A percentile compares a stretch with the other conserved stretches of the same genome.
Evolutionary conservation across 2,329 filamentous ascomycete genomes (phyloP).

Genomic region (Verticillium isaacii): DNA sequence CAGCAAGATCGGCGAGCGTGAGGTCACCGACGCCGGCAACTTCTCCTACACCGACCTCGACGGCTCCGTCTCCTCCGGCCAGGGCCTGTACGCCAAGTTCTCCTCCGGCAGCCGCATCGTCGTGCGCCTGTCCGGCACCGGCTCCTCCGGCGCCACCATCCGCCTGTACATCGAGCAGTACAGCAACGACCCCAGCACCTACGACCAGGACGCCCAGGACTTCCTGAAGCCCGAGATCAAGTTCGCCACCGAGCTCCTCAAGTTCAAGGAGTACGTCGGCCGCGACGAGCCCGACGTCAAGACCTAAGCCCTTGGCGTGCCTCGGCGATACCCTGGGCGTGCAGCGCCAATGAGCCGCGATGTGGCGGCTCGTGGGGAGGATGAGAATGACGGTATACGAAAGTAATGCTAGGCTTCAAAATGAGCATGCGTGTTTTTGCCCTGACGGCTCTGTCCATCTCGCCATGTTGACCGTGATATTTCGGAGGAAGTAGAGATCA

Average conservation of each 20-base stretch:
- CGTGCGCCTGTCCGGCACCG: conserved; percentile 90
- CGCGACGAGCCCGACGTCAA: conserved; percentile 93
- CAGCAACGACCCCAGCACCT: conserved; percentile 73
- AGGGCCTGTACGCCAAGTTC: conserved; percentile 92
- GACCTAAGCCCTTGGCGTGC: conserved; percentile 55
- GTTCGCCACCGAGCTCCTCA: conserved; percentile 78
- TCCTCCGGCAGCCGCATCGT: conserved; percentile 93
- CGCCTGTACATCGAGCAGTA: conserved; percentile 97
- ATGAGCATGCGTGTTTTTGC: background rate
- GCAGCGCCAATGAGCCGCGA: background rate
- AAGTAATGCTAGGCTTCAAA: background rate
- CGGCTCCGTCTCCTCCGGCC: conserved; percentile 90
- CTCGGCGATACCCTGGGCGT: background rate
- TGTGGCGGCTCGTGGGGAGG: background rate
- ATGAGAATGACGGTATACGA: background rate
- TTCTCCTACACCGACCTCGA: conserved; percentile 99
- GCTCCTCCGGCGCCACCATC: conserved; percentile 92
- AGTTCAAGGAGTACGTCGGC: conserved; percentile 91
- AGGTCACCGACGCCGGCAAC: conserved; percentile 85
- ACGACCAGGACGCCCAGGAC: conserved; percentile 80
- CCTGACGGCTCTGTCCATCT: background rate
- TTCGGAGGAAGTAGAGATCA: background rate
- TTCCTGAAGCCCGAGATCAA: conserved; percentile 89
- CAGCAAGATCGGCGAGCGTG: conserved; percentile 70
- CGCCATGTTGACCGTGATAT: background rate